These are phyloP conservation scores for Erodium chrysanthum DNA, from an alignment of 441 rosid species.

Conservation along the genomic window DNA sequence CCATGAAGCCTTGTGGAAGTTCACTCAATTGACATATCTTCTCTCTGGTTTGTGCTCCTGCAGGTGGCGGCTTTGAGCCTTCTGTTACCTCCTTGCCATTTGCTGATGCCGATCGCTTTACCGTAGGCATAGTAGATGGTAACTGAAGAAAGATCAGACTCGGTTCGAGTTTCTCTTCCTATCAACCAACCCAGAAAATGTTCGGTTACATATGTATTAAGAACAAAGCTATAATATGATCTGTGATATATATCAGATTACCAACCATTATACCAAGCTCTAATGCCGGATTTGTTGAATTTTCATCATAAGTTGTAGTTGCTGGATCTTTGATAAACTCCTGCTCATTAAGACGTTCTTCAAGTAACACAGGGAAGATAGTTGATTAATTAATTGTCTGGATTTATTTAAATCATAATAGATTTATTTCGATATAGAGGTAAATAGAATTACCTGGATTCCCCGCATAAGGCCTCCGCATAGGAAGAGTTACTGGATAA, in stretches of 20 bases:
- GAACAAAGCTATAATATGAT: not conserved
- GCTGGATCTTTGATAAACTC: constrained; percentile 37
- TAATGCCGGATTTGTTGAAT: constrained; percentile 28
- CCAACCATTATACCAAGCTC: constrained; percentile 46
- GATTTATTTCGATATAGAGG: too few species aligned
- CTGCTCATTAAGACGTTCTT: constrained; percentile 47
- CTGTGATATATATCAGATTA: not conserved
- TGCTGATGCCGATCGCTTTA: constrained; percentile 28
- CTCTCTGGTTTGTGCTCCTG: constrained; percentile 8
- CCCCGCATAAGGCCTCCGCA: constrained; percentile 67
- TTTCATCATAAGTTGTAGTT: constrained; percentile 24
- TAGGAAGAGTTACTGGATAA: constrained; percentile 66
- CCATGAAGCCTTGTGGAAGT: constrained; percentile 65
- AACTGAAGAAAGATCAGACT: constrained; percentile 48
- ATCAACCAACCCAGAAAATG: constrained; percentile 22
- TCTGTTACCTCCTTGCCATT: constrained; percentile 15
- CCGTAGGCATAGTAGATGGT: constrained; percentile 48
- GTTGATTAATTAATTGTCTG: not conserved
- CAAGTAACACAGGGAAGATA: constrained; percentile 18
- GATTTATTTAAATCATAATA: too few species aligned
- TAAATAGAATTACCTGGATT: constrained; percentile 45
- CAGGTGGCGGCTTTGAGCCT: constrained; percentile 16
- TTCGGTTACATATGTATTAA: not conserved
- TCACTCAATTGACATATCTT: constrained; percentile 32
- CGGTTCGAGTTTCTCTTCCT: constrained; percentile 53